These are phyloP conservation scores for Vicia faba DNA, from an alignment of 306 rosid genomes.

Conservation along the genomic window DNA sequence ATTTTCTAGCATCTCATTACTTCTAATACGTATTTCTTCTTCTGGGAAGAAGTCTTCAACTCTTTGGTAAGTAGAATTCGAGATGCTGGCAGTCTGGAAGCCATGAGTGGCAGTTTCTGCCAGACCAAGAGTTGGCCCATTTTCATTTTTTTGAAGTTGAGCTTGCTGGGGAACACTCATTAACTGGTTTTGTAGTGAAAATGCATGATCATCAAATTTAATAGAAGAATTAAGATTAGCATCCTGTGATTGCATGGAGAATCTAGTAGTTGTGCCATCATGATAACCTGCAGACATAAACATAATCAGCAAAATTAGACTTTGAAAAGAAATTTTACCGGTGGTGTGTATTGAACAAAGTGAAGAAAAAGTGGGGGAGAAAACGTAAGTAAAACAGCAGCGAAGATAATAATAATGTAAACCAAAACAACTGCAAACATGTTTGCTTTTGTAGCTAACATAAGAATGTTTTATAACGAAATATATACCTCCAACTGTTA, in stretches of 20 bases:
- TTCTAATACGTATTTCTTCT: conserved; percentile 83
- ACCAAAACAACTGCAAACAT: neutral
- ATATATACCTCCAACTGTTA: conserved; percentile 57
- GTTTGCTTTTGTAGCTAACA: conserved; percentile 28
- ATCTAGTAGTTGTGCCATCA: conserved; percentile 48
- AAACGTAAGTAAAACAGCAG: conserved; percentile 9
- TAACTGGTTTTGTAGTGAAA: conserved; percentile 59
- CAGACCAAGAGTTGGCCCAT: conserved; percentile 46
- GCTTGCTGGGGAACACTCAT: conserved; percentile 53
- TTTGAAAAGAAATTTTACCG: neutral
- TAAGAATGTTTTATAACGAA: conserved; percentile 26
- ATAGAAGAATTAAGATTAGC: conserved; percentile 50
- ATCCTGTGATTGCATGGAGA: conserved; percentile 52
- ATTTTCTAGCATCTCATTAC: conserved; percentile 82
- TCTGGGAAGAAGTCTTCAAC: conserved; percentile 67
- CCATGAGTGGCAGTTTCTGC: conserved; percentile 48
- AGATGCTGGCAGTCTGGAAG: conserved; percentile 53
- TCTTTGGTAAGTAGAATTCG: conserved; percentile 58
- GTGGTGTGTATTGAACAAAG: conserved; percentile 5
- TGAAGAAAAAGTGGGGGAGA: neutral
- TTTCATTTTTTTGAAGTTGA: conserved; percentile 60
- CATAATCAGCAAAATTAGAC: neutral
- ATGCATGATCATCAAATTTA: conserved; percentile 53
- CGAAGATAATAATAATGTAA: conserved; percentile 1
- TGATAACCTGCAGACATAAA: conserved; percentile 58